Evolutionary conservation across 2,329 filamentous ascomycete species (phyloP).

Genomic region (Orbilia quercus): DNA sequence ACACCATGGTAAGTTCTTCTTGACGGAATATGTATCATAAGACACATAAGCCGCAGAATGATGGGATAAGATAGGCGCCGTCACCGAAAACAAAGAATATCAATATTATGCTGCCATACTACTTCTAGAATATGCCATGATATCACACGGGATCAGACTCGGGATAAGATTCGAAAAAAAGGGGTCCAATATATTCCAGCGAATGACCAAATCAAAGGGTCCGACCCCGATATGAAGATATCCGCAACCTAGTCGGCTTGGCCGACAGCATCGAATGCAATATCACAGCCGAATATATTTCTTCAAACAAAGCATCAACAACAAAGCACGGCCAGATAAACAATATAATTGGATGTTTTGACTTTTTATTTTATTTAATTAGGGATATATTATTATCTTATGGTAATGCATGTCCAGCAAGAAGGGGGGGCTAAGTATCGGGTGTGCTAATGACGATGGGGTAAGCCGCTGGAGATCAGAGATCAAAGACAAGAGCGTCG

Average conservation of each 20-base stretch:
- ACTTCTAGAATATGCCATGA: too few relatives aligned
- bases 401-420: slow-evolving; percentile 27
- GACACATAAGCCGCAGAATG: slow-evolving; percentile 23
- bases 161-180: too few relatives aligned
- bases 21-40: slow-evolving; percentile 5
- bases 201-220: too few relatives aligned
- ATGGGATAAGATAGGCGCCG: slow-evolving; percentile 21
- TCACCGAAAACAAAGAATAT: not conserved
- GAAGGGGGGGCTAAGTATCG: slow-evolving; percentile 26
- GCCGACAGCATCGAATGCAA: slow-evolving; percentile 21
- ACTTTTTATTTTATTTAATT: slow-evolving; percentile 18
- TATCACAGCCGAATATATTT: not conserved
- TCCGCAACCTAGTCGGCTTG: slow-evolving; percentile 21
- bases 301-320: slow-evolving; percentile 19
- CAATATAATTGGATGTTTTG: slow-evolving; percentile 25
- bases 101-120: not conserved
- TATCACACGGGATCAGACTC: too few relatives aligned
- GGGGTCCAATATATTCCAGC: too few relatives aligned
- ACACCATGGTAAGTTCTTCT: not conserved
- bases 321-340: slow-evolving; percentile 9
- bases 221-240: slow-evolving; percentile 13
- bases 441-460: slow-evolving; percentile 31
- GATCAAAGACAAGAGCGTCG: not conserved
- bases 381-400: slow-evolving; percentile 22
- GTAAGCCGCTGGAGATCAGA: slow-evolving; percentile 19